These are phyloP conservation scores for Verticillium albo-atrum DNA, from an alignment of 2,329 filamentous ascomycete genomes.

Conservation along the genomic window DNA sequence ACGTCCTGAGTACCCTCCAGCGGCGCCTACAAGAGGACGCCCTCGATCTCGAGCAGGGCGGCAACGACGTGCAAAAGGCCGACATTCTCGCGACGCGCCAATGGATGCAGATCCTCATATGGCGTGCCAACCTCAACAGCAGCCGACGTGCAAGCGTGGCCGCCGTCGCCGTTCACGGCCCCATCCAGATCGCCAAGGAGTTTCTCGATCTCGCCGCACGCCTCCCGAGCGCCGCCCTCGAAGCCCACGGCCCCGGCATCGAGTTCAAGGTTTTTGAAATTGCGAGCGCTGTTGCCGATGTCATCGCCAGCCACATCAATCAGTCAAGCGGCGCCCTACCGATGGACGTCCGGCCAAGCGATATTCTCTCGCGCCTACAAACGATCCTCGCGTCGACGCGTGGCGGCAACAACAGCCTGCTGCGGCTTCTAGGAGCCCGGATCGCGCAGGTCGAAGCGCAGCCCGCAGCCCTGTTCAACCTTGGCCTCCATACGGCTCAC, in stretches of 20 bases:
- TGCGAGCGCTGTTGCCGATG: conserved; percentile 37
- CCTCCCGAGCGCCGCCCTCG: conserved; percentile 39
- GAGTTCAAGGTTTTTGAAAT: conserved; percentile 44
- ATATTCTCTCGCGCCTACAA: conserved; percentile 32
- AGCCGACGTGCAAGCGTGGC: conserved; percentile 12
- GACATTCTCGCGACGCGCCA: conserved; percentile 45
- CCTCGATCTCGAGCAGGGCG: conserved; percentile 27
- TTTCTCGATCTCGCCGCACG: conserved; percentile 37
- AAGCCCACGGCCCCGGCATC: conserved; percentile 44
- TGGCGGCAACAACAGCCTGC: conserved; percentile 35
- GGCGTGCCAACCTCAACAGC: conserved; percentile 32
- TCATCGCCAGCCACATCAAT: conserved; percentile 22
- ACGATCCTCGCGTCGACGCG: conserved; percentile 34
- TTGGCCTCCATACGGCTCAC: not conserved
- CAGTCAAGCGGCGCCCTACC: conserved; percentile 5
- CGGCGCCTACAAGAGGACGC: conserved; percentile 35
- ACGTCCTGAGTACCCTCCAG: conserved; percentile 34
- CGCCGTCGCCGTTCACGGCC: conserved; percentile 24
- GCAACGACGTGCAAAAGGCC: conserved; percentile 44
- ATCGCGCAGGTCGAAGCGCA: conserved; percentile 11
- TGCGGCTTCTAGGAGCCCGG: conserved; percentile 24
- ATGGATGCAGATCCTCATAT: conserved; percentile 46
- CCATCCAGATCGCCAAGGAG: conserved; percentile 39
- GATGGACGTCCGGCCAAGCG: conserved; percentile 19
- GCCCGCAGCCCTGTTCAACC: not conserved